Base-by-base conservation (phyloP, 2,329 filamentous ascomycete genomes). In the Pyrenophora graminea region DNA sequence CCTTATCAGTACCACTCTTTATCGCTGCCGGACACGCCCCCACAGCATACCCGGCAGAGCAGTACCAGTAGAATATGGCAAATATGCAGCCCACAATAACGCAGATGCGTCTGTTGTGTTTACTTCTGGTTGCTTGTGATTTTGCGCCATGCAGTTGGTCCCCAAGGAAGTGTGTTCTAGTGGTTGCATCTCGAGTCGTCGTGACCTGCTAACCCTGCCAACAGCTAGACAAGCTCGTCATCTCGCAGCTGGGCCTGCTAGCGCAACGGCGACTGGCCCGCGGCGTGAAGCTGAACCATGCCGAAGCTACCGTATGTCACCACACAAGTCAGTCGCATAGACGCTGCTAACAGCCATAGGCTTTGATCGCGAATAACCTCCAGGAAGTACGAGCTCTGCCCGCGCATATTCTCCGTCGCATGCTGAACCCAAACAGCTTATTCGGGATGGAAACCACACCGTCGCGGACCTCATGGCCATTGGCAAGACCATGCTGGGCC, bases 221-320 rank as follows among this genome's bases (percentile, higher is more conserved):
- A 58, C 65, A 97, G 93, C 82, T 97, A 69, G 93, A 97, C 81
- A 97, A 97, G 85, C 90, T 97, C 76, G 83, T 88, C 72, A 93
- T 96, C 71, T 90, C 91, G 47, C 91, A 97, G 76, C 80, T 96
- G 55, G 93, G 93, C 63, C 82, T 88, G 61, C 82, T 97, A 41
- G 93, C 93, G 47, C 93, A 97, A 79, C 84, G 88, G 59, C 85
- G 93, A 53, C 85, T 97, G 61, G 93, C 93, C 27, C 82, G 93
- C 66, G 93, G 93, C 44, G 86, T 97, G 46, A 88, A 87, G 70
- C 79, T 97, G 64, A 97, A 97, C 70, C 91, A 96, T 77, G 82
- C 88, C 27, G 93, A 97, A 79, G 91, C 93, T 55, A 86, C 85
- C 61, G 90, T 94, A 75, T 47, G 75, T 44, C n/a, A 1, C 1